Evolutionary conservation across 345 rosid genomes (phyloP).

Genomic region (Eucalyptus erythrocorys): DNA sequence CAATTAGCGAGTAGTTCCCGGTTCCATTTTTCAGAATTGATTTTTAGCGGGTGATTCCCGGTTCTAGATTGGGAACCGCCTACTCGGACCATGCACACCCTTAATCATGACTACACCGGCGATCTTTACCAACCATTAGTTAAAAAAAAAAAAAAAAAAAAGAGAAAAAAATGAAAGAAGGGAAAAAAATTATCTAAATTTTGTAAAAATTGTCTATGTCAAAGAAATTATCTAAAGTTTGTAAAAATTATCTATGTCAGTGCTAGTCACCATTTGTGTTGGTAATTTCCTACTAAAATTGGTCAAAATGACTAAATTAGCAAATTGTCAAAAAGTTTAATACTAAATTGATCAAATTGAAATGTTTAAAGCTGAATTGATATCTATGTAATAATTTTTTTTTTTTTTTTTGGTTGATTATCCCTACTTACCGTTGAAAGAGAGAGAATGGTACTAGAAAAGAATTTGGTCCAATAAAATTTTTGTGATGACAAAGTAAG

Average conservation of each 20-base stretch:
- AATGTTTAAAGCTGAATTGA: rapidly evolving
- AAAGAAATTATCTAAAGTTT: too few relatives aligned
- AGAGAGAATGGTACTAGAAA: background rate
- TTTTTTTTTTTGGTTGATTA: background rate
- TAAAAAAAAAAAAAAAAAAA: background rate
- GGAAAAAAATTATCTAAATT: too few relatives aligned
- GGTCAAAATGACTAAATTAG: rapidly evolving
- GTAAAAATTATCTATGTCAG: background rate
- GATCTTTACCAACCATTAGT: background rate
- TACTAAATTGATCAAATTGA: background rate
- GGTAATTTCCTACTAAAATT: background rate
- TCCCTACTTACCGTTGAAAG: background rate
- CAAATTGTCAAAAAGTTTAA: background rate
- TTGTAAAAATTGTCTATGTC: background rate
- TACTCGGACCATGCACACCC: too few relatives aligned
- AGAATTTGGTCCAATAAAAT: background rate
- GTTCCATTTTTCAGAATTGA: too few relatives aligned
- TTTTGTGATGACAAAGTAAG: background rate
- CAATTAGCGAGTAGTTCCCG: too few relatives aligned
- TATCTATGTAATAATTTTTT: background rate
- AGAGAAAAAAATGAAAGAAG: too few relatives aligned
- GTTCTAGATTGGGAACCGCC: too few relatives aligned
- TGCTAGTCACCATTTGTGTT: rapidly evolving
- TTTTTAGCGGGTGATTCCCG: too few relatives aligned
- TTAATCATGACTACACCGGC: too few relatives aligned